Evolutionary conservation across 1,284 basidiomycete genomes (phyloP).

Genomic region (Pisolithus thermaeus): DNA sequence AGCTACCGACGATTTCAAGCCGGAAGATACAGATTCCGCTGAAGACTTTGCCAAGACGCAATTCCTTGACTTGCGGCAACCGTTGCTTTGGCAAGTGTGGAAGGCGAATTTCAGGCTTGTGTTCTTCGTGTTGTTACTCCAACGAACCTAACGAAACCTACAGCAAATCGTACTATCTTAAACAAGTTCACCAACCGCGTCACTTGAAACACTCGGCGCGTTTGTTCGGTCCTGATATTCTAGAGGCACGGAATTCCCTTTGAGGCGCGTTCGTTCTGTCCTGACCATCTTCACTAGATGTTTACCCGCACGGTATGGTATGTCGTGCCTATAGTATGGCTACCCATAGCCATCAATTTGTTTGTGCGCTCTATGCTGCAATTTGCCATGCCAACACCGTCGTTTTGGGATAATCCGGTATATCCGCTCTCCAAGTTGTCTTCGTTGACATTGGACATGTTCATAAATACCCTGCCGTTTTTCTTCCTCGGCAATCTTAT

Average conservation of each 20-base stretch:
- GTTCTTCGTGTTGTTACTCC: background rate
- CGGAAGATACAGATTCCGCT: conserved; percentile 76
- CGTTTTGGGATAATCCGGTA: conserved; percentile 48
- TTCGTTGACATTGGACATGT: conserved; percentile 41
- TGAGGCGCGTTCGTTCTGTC: background rate
- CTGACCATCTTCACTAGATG: conserved; percentile 38
- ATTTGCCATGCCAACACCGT: conserved; percentile 64
- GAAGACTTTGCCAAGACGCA: conserved; percentile 84
- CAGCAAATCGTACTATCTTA: conserved; percentile 92
- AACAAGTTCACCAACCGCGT: conserved; percentile 95
- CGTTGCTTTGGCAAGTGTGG: conserved; percentile 84
- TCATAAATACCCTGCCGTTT: conserved; percentile 51
- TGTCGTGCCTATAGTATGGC: conserved; percentile 90
- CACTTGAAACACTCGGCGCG: conserved; percentile 85
- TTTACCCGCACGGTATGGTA: conserved; percentile 93
- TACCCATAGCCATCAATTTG: conserved; percentile 81
- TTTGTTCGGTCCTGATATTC: conserved; percentile 76
- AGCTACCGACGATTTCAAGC: conserved; percentile 82
- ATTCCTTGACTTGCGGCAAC: conserved; percentile 89
- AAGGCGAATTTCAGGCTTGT: conserved; percentile 69
- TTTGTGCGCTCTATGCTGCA: conserved; percentile 78
- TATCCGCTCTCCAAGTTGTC: conserved; percentile 47
- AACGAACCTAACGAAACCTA: background rate
- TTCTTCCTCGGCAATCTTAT: conserved; percentile 82
- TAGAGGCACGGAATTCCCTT: conserved; percentile 56